These are phyloP conservation scores for Candida hispaniensis DNA, from an alignment of 805 yeast species.

Conservation along the genomic window DNA sequence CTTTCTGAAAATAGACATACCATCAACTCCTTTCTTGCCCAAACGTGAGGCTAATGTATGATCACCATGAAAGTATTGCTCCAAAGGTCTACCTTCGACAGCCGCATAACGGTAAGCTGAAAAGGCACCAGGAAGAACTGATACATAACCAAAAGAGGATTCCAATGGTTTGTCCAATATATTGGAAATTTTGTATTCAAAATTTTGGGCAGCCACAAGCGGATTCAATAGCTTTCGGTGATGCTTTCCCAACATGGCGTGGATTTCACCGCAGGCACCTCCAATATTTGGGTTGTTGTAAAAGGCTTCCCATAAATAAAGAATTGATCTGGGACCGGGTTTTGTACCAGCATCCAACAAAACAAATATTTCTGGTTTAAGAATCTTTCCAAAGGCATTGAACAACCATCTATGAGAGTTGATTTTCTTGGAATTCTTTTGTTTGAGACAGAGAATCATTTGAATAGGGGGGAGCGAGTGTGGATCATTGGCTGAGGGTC, in stretches of 20 bases:
- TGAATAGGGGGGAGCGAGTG: constrained; percentile 48
- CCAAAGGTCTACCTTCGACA: constrained; percentile 46
- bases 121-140: constrained; percentile 60
- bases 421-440: constrained; percentile 51
- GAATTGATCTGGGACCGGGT: constrained; percentile 46
- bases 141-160: constrained; percentile 52
- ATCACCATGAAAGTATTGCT: constrained; percentile 60
- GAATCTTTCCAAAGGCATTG: constrained; percentile 48
- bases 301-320: constrained; percentile 53
- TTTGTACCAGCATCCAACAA: constrained; percentile 57
- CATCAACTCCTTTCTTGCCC: constrained; percentile 47
- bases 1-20: constrained; percentile 51
- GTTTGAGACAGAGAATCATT: constrained; percentile 50
- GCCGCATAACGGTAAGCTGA: constrained; percentile 55
- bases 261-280: constrained; percentile 66
- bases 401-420: constrained; percentile 63
- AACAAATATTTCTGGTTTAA: constrained; percentile 47
- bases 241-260: constrained; percentile 43
- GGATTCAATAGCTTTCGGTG: constrained; percentile 39
- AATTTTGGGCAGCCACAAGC: constrained; percentile 53
- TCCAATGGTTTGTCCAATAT: constrained; percentile 59
- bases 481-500: constrained; percentile 41
- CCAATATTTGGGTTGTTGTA: constrained; percentile 49
- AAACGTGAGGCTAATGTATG: constrained; percentile 36
- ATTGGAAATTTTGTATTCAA: constrained; percentile 57